Base-by-base conservation (phyloP, 306 rosid genomes). In the Cicer chorassanicum region DNA sequence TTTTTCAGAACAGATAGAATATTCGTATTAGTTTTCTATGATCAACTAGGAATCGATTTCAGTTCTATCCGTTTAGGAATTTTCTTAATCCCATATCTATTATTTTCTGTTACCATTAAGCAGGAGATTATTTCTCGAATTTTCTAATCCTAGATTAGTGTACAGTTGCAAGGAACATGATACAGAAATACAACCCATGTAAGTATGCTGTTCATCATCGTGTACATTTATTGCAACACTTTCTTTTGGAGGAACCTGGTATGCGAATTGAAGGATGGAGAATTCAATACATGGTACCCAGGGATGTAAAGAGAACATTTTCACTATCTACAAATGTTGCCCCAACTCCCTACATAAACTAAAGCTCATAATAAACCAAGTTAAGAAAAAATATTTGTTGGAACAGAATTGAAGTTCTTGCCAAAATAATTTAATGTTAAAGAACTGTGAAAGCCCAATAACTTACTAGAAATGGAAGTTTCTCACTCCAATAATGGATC, bases 181-280 rank as follows among this genome's bases (percentile, higher is more conserved):
- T 36, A 36, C 9, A 36, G 15, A 12, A 34, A 38, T 6, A 2
- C 67, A 13, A 34, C 7, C 8, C 7, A 14, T 62, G 12, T 11
- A 38, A 38, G 46, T n/a, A 7, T 1, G 4, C 46, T 2, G 46
- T 62, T 38, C 6, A 14, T 61, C 21, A n/a, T 45, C 24, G 15
- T 38, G n/a, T 3, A n/a, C 46, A 62, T 62, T 39, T 62, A 56
- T 56, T 56, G 40, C 36, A 21, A 62, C 10, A 62, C 68, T 62
- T 62, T 13, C 65, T 60, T 13, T 36, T 13, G n/a, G 18, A 13
- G 46, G 19, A 38, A 38, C 67, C 21, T 38, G 45, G 45, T 34
- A 11, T 12, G 44, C n/a, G 67, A 42, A 12, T 36, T 6, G 3
- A 5, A 8, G 1, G 45, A 61, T 13, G 21, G 21, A 1, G 6